phyloP scores from a whole-genome alignment of 257 asterid species.

The Solanum sejunctum region DNA sequence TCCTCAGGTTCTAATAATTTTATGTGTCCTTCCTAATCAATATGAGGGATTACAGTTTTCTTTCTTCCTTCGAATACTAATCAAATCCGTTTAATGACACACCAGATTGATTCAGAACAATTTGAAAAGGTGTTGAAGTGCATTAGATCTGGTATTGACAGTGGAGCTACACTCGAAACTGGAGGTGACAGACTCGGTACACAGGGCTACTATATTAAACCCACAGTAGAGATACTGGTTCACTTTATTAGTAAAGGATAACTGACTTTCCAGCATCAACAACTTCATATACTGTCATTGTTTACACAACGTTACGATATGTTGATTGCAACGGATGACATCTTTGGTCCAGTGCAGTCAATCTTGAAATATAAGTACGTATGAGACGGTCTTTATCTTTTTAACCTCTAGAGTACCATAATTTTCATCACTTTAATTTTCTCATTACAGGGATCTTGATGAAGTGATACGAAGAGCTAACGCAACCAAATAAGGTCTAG shows the following conservation, averaged over 20 bases:
- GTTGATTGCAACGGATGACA: slow-evolving; percentile 81
- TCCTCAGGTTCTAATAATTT: slow-evolving; percentile 57
- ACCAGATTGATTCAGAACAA: slow-evolving; percentile 62
- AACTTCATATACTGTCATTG: not conserved
- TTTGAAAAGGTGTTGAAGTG: slow-evolving; percentile 62
- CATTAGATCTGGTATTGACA: slow-evolving; percentile 41
- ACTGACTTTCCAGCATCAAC: not conserved
- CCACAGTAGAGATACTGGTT: slow-evolving; percentile 38
- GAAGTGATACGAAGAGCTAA: slow-evolving; percentile 76
- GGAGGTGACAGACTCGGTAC: slow-evolving; percentile 62
- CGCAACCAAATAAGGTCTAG: slow-evolving; percentile 55
- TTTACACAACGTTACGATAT: slow-evolving; percentile 29
- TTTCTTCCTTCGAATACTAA: not conserved
- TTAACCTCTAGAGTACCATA: not conserved
- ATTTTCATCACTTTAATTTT: not conserved
- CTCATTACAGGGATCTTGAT: slow-evolving; percentile 37
- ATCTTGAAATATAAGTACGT: slow-evolving; percentile 64
- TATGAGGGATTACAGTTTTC: not conserved
- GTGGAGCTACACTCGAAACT: slow-evolving; percentile 84
- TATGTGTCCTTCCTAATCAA: not conserved
- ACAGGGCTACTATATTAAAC: slow-evolving; percentile 73
- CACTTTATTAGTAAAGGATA: not conserved
- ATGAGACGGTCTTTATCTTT: not conserved
- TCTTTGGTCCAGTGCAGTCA: slow-evolving; percentile 93
- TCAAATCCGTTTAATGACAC: not conserved